Percentiles rank a stretch among this genome's conserved stretches.
Conservation (phyloP, 345 rosid species). For the Stellera chamaejasme region DNA sequence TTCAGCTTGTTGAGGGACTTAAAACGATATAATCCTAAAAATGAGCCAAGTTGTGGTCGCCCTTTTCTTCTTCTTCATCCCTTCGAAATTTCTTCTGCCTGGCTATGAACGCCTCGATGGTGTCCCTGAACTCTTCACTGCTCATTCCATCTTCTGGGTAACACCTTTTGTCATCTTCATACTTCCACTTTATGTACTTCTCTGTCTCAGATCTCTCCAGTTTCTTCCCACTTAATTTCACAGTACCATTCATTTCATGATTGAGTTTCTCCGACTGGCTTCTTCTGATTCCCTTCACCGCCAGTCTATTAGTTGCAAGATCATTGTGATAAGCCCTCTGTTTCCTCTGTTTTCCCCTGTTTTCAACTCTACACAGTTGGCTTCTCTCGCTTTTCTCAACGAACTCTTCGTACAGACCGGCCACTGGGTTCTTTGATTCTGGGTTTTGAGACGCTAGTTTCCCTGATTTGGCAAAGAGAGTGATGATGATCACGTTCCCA, state of each 20-base stretch:
- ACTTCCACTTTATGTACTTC: conserved; percentile 15
- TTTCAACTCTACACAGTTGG: conserved; percentile 6
- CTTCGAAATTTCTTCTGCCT: conserved; percentile 49
- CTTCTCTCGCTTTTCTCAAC: conserved; percentile 35
- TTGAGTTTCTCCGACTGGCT: conserved; percentile 35
- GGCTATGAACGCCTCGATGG: conserved; percentile 56
- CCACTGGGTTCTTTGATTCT: conserved; percentile 14
- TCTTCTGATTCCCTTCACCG: conserved; percentile 20
- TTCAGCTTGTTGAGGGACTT: too few relatives aligned
- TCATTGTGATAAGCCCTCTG: conserved; percentile 1
- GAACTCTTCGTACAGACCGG: conserved; percentile 39
- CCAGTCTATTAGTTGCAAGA: too few relatives aligned
- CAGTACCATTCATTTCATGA: conserved; percentile 3
- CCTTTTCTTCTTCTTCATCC: conserved; percentile 53
- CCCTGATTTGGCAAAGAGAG: conserved; percentile 62
- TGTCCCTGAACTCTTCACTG: conserved; percentile 51
- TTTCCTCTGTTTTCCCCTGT: conserved; percentile 31
- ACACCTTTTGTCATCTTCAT: conserved; percentile 8
- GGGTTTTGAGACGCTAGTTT: conserved; percentile 36
- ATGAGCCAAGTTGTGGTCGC: conserved; percentile 3
- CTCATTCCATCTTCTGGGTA: conserved; percentile 45
- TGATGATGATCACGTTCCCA: conserved; percentile 70
- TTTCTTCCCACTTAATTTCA: conserved; percentile 17
- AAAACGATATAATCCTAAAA: background rate
- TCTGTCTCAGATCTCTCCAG: conserved; percentile 32